A percentile compares a stretch with the other conserved stretches of the same genome.
Evolutionary conservation across 177 flowering plant species (phyloP).

Genomic region (Vitis hybrid): DNA sequence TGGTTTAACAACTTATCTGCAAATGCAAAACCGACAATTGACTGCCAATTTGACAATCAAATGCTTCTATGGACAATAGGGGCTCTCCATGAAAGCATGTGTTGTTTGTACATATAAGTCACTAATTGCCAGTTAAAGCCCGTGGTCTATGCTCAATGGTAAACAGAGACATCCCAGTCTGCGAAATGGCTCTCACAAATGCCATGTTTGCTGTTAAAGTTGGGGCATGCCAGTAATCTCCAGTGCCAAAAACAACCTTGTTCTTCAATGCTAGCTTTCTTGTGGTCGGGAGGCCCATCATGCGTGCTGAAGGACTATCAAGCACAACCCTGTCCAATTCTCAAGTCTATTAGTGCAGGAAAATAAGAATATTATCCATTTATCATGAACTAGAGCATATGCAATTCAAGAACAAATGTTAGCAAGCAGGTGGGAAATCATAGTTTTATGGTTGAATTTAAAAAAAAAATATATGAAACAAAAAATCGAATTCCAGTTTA

Average conservation of each 20-base stretch:
- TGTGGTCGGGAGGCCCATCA: constrained; percentile 72
- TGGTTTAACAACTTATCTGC: too few species aligned
- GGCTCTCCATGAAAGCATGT: too few species aligned
- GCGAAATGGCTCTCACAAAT: constrained; percentile 65
- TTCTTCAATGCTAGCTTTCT: constrained; percentile 87
- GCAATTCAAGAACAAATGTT: not conserved
- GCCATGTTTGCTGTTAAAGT: constrained; percentile 88
- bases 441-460: too few species aligned
- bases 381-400: too few species aligned
- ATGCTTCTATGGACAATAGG: too few species aligned
- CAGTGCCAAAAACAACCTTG: constrained; percentile 85
- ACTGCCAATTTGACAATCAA: too few species aligned
- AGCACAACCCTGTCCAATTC: constrained; percentile 58
- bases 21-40: too few species aligned
- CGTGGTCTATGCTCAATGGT: constrained; percentile 45
- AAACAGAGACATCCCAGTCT: constrained; percentile 46
- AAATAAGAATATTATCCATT: not conserved
- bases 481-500: too few species aligned
- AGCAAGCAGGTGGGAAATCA: not conserved
- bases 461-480: too few species aligned
- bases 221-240: constrained; percentile 74
- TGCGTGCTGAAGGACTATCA: constrained; percentile 78
- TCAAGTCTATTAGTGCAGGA: constrained; percentile 1
- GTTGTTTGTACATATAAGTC: too few species aligned
- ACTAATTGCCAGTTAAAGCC: constrained; percentile 19